Base-by-base conservation (phyloP, 768 basidiomycete species). In the Daedaleopsis sinensis region DNA sequence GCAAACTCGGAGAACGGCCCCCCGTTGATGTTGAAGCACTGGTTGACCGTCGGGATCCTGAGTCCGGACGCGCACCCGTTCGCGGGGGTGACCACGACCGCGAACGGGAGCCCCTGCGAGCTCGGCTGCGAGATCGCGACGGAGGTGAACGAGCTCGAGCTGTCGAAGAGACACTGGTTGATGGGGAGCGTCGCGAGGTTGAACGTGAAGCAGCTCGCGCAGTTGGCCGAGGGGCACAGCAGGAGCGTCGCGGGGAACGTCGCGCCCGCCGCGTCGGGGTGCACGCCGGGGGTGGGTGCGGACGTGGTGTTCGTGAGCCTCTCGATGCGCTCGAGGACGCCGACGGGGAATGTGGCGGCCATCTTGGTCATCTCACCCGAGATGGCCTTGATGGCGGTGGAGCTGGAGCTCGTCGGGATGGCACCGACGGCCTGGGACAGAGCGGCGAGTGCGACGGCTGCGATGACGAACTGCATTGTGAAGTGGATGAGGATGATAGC, bases 91-190 rank as follows among this genome's bases (percentile, higher is more conserved):
- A 32, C 27, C 4, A 32, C 3, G 4, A 32, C 4, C 27, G 4
- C 7, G 27, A 32, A 32, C 27, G 27, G 27, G 27, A 7, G 27
- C 27, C 27, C 27, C 4, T 7, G 27, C 27, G 4, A n/a, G 27
- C 27, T 32, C 42, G 60, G 55, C 50, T 61, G 55, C 19, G 19
- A 15, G 50, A 61, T 57, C 23, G 47, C 60, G 49, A 32, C 39
- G 32, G 44, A 48, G 1, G 11, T 37, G 60, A 49, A 50, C 24
- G 32, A 39, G 54, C 48, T 44, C 43, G 42, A 16, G 42, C 18
- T 9, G 38, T n/a, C 23, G 35, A 19, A 18, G 47, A 59, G 51
- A 39, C 58, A 59, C 15, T 46, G 35, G 43, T 61, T 32, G 1
- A 48, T 10, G 16, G 54, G 47, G 32, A 57, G 13, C 8, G 21